Evolutionary conservation across 441 rosid genomes (phyloP), one percentile per base, ranked within the genome.

Genomic region (Corymbia calophylla): DNA sequence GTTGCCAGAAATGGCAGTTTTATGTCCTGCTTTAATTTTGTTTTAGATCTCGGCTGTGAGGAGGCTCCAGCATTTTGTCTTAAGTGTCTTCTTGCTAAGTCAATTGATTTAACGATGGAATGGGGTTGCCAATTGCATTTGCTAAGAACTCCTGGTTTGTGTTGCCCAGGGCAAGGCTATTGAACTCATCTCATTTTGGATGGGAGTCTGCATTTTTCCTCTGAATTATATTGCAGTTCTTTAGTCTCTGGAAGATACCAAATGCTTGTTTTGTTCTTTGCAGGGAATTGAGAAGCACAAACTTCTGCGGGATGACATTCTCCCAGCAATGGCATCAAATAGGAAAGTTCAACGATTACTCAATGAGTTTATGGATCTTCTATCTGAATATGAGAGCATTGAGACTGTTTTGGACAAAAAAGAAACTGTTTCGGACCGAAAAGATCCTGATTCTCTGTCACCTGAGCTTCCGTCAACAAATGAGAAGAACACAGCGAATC

Each of bases 321-420:
- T 98, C 91, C 99, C 99, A 11, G 99, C 99, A 66, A 95, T 96
- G 97, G 99, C 99, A 87, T 93, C 99, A 51, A 98, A 98, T 92
- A 93, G 99, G 87, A 98, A 97, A 94, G 99, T 98, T 58, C 99
- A 98, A 93, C 95, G 99, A 62, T 93, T 98, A 54, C 98, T 98
- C 70, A 96, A 94, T 29, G 99, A 98, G 92, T 98, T 98, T 89
- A 94, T 97, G 94, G 98, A 98, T 94, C 97, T 96, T 82, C 92
- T 98, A 39, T 97, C 99, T 53, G 99, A 98, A 93, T 97, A 96
- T 88, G 97, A 92, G 90, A 93, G 91, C 88, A 54, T 89, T 8
- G 96, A 94, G 87, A 88, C 88, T 87, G 89, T 47, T 18, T 53
- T 23, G 31, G 88, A 86, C 29, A 55, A 39, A 23, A 86, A 44